Evolutionary conservation across 768 basidiomycete species (phyloP).

Genomic region (Pulveroboletus sp.): DNA sequence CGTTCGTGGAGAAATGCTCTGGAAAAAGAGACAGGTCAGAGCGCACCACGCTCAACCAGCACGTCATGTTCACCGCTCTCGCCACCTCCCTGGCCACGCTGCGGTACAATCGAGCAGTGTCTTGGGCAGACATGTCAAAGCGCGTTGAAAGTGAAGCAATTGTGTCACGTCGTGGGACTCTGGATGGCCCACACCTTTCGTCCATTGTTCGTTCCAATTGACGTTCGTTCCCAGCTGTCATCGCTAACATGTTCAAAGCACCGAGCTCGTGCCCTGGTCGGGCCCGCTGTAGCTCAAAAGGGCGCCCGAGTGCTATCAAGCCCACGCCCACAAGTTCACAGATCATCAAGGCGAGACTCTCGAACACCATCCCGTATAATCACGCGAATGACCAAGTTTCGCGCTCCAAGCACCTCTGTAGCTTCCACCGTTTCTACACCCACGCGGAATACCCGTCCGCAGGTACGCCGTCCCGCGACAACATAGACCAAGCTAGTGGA

Average conservation of each 20-base stretch:
- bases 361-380: neutral
- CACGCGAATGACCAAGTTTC: slow-evolving; percentile 14
- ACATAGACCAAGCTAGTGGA: neutral
- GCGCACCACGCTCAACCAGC: neutral
- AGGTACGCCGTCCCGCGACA: slow-evolving; percentile 7
- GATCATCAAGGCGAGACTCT: neutral
- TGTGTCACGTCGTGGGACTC: slow-evolving; percentile 14
- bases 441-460: neutral
- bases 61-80: slow-evolving; percentile 18
- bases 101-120: slow-evolving; percentile 25
- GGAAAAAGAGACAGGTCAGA: slow-evolving; percentile 1
- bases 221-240: slow-evolving; percentile 4
- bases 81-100: slow-evolving; percentile 28
- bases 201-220: slow-evolving; percentile 20
- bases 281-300: slow-evolving; percentile 16
- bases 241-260: slow-evolving; percentile 16
- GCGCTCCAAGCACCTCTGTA: slow-evolving; percentile 18
- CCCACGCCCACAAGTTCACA: neutral
- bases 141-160: neutral
- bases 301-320: neutral
- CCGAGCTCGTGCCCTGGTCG: neutral
- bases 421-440: slow-evolving; percentile 2
- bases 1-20: slow-evolving; percentile 38
- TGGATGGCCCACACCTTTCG: slow-evolving; percentile 2
- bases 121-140: slow-evolving; percentile 24